Evolutionary conservation across 257 asterid species (phyloP).

Genomic region (Nicotiana tabacum): DNA sequence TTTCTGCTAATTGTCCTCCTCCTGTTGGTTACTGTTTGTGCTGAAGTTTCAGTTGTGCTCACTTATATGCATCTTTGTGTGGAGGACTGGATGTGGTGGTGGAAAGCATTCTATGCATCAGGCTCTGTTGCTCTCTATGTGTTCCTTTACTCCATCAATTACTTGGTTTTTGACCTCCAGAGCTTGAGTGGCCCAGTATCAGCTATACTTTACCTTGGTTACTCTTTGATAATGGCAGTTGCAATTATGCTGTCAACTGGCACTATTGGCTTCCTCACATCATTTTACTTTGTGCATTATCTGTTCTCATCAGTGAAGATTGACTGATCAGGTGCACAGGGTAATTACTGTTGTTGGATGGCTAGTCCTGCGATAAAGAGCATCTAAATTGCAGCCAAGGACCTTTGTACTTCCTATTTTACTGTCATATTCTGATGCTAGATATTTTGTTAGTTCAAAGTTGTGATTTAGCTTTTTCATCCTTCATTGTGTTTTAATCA

Average conservation of each 20-base stretch:
- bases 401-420: conserved; percentile 1
- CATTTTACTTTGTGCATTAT: conserved; percentile 78
- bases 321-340: conserved; percentile 38
- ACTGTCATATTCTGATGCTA: conserved; percentile 16
- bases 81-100: conserved; percentile 99
- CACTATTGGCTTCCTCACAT: conserved; percentile 74
- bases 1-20: conserved; percentile 61
- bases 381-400: conserved; percentile 18
- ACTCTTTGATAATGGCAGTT: conserved; percentile 70
- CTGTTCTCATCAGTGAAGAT: conserved; percentile 87
- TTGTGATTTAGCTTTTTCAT: conserved; percentile 29
- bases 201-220: conserved; percentile 66
- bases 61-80: conserved; percentile 89
- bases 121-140: conserved; percentile 80
- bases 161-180: conserved; percentile 77
- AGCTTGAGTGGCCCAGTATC: conserved; percentile 85
- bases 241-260: conserved; percentile 84
- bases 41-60: conserved; percentile 76
- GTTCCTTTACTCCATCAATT: conserved; percentile 72
- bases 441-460: conserved; percentile 29
- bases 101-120: conserved; percentile 83
- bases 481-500: conserved; percentile 6
- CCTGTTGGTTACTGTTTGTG: conserved; percentile 65
- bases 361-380: conserved; percentile 10
- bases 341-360: background rate